A percentile compares a stretch with the other conserved stretches of the same genome.
Evolutionary conservation across 2,329 filamentous ascomycete species (phyloP).

Genomic region (Fusarium sp.): DNA sequence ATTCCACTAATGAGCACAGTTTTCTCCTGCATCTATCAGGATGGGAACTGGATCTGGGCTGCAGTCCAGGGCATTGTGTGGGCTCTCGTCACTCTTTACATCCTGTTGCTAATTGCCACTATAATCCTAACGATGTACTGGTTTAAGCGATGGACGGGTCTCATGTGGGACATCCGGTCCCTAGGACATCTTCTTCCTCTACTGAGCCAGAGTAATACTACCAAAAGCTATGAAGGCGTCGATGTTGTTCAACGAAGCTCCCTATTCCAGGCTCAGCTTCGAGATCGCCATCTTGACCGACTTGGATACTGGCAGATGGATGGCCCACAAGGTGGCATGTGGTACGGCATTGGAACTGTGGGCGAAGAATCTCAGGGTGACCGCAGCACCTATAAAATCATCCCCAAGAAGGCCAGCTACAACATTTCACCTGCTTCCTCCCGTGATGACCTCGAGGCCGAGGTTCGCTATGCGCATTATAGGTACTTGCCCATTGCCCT

Average conservation of each 20-base stretch:
- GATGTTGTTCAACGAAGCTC: conserved; percentile 61
- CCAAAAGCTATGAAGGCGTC: conserved; percentile 77
- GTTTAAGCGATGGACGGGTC: conserved; percentile 72
- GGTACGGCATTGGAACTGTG: conserved; percentile 78
- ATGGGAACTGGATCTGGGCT: conserved; percentile 80
- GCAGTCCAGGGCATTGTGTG: conserved; percentile 82
- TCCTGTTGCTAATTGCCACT: conserved; percentile 70
- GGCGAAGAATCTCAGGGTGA: conserved; percentile 46
- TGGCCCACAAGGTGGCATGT: conserved; percentile 72
- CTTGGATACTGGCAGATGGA: conserved; percentile 89
- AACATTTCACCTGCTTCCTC: conserved; percentile 49
- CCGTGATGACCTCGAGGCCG: conserved; percentile 44
- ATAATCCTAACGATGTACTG: conserved; percentile 70
- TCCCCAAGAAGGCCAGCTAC: conserved; percentile 47
- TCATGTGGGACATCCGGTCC: conserved; percentile 86
- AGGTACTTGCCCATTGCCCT: conserved; percentile 84
- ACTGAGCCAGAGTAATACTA: conserved; percentile 81
- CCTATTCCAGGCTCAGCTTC: conserved; percentile 65
- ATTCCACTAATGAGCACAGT: conserved; percentile 83
- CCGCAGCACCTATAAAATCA: conserved; percentile 39
- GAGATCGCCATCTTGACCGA: conserved; percentile 70
- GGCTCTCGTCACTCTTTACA: conserved; percentile 79
- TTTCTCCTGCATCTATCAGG: conserved; percentile 72
- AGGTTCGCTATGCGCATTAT: conserved; percentile 52
- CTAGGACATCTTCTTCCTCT: conserved; percentile 84